Percentiles rank a stretch among this genome's conserved stretches.
These are phyloP conservation scores for Globisporangium cederbergense DNA, from an alignment of 352 stramenopile genomes.

Conservation along the genomic window DNA sequence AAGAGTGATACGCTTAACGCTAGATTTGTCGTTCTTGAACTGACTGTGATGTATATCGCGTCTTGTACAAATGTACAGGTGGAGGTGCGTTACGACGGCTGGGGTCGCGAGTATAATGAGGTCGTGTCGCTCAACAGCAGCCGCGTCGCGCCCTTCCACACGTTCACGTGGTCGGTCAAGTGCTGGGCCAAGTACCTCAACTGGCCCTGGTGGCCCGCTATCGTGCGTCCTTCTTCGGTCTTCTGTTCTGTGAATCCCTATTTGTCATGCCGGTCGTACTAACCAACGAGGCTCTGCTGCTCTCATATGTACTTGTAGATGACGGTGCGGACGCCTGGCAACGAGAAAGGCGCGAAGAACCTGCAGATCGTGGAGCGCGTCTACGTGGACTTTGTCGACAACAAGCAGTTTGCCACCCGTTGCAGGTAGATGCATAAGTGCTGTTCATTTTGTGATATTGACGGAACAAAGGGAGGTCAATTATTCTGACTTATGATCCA, in stretches of 20 bases:
- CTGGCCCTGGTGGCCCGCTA: conserved; percentile 67
- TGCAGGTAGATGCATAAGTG: conserved; percentile 27
- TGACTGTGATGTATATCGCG: too few relatives aligned
- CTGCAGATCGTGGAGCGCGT: conserved; percentile 36
- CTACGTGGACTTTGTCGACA: conserved; percentile 62
- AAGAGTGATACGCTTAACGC: not conserved
- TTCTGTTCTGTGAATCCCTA: too few relatives aligned
- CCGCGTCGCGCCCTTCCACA: conserved; percentile 69
- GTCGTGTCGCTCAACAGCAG: conserved; percentile 49
- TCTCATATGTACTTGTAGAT: conserved; percentile 29
- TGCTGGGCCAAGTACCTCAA: conserved; percentile 83
- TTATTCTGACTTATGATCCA: conserved; percentile 18
- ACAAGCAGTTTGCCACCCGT: conserved; percentile 31
- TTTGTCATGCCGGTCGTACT: not conserved
- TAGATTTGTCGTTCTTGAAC: too few relatives aligned
- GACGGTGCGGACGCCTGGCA: conserved; percentile 60
- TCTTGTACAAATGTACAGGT: conserved; percentile 25
- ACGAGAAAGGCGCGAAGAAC: conserved; percentile 29
- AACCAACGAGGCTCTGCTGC: not conserved
- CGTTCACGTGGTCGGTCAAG: conserved; percentile 75
- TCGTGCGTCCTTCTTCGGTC: conserved; percentile 32
- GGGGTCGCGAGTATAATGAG: conserved; percentile 54
- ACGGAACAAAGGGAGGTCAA: not conserved
- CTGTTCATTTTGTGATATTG: not conserved
- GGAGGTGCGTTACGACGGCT: conserved; percentile 70